Evolutionary conservation across 805 yeast species (phyloP).

Genomic region (Myxozyma udenii): DNA sequence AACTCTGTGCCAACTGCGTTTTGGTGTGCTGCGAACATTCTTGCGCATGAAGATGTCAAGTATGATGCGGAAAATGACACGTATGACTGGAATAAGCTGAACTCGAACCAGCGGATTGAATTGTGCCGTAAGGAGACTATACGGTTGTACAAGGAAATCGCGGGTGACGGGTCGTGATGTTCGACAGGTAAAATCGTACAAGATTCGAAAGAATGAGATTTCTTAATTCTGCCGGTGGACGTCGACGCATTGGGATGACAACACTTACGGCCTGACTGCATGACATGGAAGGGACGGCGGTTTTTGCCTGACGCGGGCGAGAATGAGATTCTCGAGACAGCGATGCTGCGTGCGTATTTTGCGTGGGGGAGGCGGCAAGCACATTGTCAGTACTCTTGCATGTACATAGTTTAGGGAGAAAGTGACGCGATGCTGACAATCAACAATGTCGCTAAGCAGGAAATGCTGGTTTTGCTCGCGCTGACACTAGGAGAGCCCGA

Average conservation of each 20-base stretch:
- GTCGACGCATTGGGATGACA: slow-evolving; percentile 22
- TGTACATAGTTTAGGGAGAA: not conserved
- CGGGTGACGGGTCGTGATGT: slow-evolving; percentile 3
- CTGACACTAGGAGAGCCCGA: no score
- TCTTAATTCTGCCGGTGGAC: slow-evolving; percentile 8
- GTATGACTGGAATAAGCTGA: slow-evolving; percentile 15
- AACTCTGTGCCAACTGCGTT: slow-evolving; percentile 22
- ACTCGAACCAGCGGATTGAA: slow-evolving; percentile 8
- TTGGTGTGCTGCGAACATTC: slow-evolving; percentile 14
- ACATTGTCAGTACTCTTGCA: slow-evolving; percentile 3
- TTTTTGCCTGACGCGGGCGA: slow-evolving; percentile 15
- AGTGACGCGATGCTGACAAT: no score
- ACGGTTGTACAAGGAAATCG: slow-evolving; percentile 14
- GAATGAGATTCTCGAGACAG: slow-evolving; percentile 2
- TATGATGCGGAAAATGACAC: slow-evolving; percentile 12
- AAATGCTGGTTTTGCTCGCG: no score
- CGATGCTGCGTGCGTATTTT: slow-evolving; percentile 10
- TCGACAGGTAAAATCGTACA: not conserved
- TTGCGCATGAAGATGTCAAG: slow-evolving; percentile 6
- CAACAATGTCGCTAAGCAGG: no score
- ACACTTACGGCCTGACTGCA: slow-evolving; percentile 24
- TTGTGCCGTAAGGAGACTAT: slow-evolving; percentile 24
- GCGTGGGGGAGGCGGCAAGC: slow-evolving; percentile 28
- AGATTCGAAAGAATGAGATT: slow-evolving; percentile 4
- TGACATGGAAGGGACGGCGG: slow-evolving; percentile 17